phyloP scores from a whole-genome alignment of 2,329 filamentous ascomycete genomes.

The Colletotrichum siamense region DNA sequence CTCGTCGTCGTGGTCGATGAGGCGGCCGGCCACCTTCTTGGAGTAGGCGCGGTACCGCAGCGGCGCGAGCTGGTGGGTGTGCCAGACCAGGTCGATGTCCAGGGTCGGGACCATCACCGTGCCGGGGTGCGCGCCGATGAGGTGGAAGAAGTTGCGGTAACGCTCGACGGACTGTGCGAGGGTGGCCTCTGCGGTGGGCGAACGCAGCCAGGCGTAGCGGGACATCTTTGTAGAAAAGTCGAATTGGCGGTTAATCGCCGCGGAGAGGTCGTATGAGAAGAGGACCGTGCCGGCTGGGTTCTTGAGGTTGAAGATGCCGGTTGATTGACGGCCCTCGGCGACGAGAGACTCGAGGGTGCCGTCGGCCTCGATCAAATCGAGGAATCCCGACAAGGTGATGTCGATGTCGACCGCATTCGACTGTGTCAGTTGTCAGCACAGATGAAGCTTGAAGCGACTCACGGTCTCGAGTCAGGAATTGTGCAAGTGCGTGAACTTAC shows the following conservation, averaged over 20 bases:
- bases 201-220: slow-evolving; percentile 41
- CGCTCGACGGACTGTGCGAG: slow-evolving; percentile 37
- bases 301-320: slow-evolving; percentile 22
- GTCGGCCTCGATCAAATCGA: neutral
- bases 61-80: slow-evolving; percentile 45
- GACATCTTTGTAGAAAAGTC: slow-evolving; percentile 47
- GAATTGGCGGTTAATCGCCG: slow-evolving; percentile 40
- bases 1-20: slow-evolving; percentile 46
- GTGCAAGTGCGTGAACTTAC: neutral
- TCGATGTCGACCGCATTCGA: neutral
- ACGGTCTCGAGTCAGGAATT: neutral
- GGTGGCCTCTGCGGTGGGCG: slow-evolving; percentile 37
- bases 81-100: slow-evolving; percentile 49
- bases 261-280: slow-evolving; percentile 27
- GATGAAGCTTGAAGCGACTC: neutral
- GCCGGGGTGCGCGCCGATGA: slow-evolving; percentile 33
- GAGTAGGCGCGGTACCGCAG: slow-evolving; percentile 28
- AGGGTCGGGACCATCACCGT: slow-evolving; percentile 42
- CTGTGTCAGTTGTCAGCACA: neutral
- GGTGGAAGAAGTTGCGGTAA: slow-evolving; percentile 42
- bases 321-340: neutral
- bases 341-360: neutral
- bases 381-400: neutral
- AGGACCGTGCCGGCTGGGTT: neutral
- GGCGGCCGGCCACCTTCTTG: slow-evolving; percentile 23